phyloP scores from a whole-genome alignment of 345 rosid species.

The Clarkia xantiana region DNA sequence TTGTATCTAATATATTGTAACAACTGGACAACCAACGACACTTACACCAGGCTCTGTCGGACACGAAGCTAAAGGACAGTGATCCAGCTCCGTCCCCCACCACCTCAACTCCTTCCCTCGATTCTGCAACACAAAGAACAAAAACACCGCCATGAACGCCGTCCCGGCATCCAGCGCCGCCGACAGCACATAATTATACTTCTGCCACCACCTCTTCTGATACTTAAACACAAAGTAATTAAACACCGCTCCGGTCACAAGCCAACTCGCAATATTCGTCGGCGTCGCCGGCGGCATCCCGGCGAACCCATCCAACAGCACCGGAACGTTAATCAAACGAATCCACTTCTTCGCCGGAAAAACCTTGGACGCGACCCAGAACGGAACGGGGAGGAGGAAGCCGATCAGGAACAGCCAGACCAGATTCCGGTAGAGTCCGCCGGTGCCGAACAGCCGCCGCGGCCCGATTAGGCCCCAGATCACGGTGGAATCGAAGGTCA shows the following conservation, averaged over 20 bases:
- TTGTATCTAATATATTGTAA: too few relatives aligned
- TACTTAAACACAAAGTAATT: conserved; percentile 68
- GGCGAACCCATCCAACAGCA: conserved; percentile 77
- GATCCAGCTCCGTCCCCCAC: conserved; percentile 86
- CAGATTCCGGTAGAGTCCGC: conserved; percentile 77
- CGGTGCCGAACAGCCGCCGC: conserved; percentile 56
- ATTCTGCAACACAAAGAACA: conserved; percentile 80
- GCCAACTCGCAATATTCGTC: conserved; percentile 88
- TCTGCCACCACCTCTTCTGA: conserved; percentile 96
- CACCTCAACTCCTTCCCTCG: conserved; percentile 40
- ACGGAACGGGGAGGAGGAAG: conserved; percentile 73
- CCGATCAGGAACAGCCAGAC: conserved; percentile 89
- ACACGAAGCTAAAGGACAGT: conserved; percentile 76
- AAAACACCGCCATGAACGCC: conserved; percentile 79
- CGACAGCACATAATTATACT: conserved; percentile 75
- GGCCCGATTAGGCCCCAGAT: conserved; percentile 97
- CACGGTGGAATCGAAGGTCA: conserved; percentile 85
- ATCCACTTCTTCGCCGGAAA: conserved; percentile 91
- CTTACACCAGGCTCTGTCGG: conserved; percentile 68
- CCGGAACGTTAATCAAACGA: conserved; percentile 77
- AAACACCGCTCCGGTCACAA: conserved; percentile 72
- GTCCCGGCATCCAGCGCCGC: conserved; percentile 95
- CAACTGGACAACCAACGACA: conserved; percentile 47
- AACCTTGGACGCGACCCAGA: conserved; percentile 63
- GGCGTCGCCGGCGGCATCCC: conserved; percentile 99